Evolutionary conservation across 2,329 filamentous ascomycete genomes (phyloP), one percentile per base, ranked within the genome.

Genomic region (Microcyclospora tardicrescens): DNA sequence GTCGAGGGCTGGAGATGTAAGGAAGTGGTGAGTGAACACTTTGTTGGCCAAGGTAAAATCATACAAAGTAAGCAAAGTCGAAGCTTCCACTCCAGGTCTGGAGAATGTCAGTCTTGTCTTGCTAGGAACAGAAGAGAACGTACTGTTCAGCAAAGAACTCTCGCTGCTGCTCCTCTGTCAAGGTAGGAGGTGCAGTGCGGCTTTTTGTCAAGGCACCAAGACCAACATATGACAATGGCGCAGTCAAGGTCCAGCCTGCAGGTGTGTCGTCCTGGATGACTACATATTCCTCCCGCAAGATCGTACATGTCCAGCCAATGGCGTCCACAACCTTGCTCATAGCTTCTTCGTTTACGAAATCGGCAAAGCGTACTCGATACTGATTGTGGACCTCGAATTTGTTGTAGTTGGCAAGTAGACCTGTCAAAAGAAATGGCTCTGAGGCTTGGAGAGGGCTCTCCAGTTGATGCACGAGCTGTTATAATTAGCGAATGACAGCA

Each of bases 351-450:
- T 98, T 94, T 53, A 95, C 85, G 61, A 96, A 96, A 59, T 96
- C 87, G 52, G 89, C 86, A 12, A 98, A 72, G 19, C 89, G 82
- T 45, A 93, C 67, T 52, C 91, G 81, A 53, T 98, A 98, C 0
- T 89, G 89, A 51, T 98, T 98, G 58, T 94, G 87, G 41, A 93
- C 89, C 61, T 98, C 91, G 55, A 98, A 98, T 61, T 96, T 98
- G 72, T 98, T 96, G 71, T 96, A 96, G 63, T 96, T 98, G 47
- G 84, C 83, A 38, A 98, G 68, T 3, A 96, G 70, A 10, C 89
- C 89, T 14, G 95, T 70, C 9, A 96, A 72, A 11, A 81, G 75
- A 49, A 95, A 86, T 0, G 89, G 81, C 42, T 83, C 75, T 33
- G 38, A 73, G 41, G 75, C 75, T 52, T 72, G 69, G 13, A 69